These are phyloP conservation scores for Brassica cretica DNA, from an alignment of 345 rosid genomes.

Conservation along the genomic window DNA sequence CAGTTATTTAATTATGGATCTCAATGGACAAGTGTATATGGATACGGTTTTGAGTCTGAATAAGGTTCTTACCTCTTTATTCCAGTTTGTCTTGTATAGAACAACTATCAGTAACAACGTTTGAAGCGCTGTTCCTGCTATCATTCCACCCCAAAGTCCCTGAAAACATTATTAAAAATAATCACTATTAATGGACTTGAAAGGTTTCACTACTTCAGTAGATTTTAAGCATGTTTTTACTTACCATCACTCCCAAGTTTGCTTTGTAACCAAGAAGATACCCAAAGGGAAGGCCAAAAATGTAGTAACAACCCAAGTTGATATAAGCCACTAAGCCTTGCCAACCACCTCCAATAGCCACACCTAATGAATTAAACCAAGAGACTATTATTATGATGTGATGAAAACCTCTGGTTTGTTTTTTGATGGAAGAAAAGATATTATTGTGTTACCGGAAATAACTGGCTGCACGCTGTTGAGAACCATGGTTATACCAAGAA, in stretches of 20 bases:
- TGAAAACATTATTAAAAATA: conserved; percentile 21
- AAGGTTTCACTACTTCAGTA: background rate
- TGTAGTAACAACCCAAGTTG: conserved; percentile 70
- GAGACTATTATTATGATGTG: background rate
- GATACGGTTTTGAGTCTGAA: background rate
- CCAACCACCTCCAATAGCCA: conserved; percentile 90
- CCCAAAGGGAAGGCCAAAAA: conserved; percentile 78
- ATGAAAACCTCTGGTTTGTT: background rate
- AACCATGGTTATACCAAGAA: conserved; percentile 79
- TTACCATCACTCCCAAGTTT: conserved; percentile 64
- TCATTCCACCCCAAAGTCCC: conserved; percentile 91
- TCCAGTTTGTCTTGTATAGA: conserved; percentile 73
- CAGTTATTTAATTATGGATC: background rate
- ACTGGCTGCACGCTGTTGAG: conserved; percentile 86
- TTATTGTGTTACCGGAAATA: conserved; percentile 55
- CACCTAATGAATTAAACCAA: conserved; percentile 46
- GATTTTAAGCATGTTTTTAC: background rate
- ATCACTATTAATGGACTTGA: background rate
- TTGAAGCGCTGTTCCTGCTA: conserved; percentile 69
- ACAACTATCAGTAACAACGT: conserved; percentile 55
- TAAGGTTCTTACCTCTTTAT: conserved; percentile 58
- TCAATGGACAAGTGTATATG: background rate
- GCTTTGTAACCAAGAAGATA: conserved; percentile 64
- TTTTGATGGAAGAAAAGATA: background rate
- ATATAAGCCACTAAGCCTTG: conserved; percentile 79